Conservation (phyloP, 257 asterid species). For the Linderniella brevidens region DNA sequence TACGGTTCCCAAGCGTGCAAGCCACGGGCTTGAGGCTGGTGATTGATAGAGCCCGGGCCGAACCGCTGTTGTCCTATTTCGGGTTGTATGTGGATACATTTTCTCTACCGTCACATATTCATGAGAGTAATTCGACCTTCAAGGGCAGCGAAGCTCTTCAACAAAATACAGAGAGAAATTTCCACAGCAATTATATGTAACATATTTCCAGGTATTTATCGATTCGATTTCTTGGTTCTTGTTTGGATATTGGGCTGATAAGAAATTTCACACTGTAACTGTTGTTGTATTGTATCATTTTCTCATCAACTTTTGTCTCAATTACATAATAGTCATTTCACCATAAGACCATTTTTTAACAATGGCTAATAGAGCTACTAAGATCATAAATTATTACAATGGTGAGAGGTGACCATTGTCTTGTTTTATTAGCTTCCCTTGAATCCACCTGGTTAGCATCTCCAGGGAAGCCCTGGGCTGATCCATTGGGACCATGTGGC, state of each 20-base stretch:
- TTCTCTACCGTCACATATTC: slow-evolving; percentile 13
- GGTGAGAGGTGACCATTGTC: slow-evolving; percentile 16
- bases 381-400: slow-evolving; percentile 8
- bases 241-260: too few relatives aligned
- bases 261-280: too few relatives aligned
- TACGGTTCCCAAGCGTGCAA: slow-evolving; percentile 32
- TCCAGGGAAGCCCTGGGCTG: slow-evolving; percentile 54
- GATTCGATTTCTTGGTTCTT: too few relatives aligned
- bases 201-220: too few relatives aligned
- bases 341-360: too few relatives aligned
- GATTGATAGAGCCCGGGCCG: slow-evolving; percentile 37
- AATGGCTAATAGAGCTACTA: too few relatives aligned
- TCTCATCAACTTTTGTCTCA: too few relatives aligned
- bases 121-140: too few relatives aligned
- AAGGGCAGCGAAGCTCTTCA: slow-evolving; percentile 12
- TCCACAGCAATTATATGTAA: slow-evolving; percentile 2
- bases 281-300: too few relatives aligned
- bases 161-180: slow-evolving; percentile 12
- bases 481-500: slow-evolving; percentile 73
- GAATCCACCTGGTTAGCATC: slow-evolving; percentile 54
- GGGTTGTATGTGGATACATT: slow-evolving; percentile 54
- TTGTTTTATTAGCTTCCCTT: slow-evolving; percentile 16
- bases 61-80: slow-evolving; percentile 49
- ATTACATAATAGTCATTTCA: too few relatives aligned
- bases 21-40: slow-evolving; percentile 33